Evolutionary conservation across 768 basidiomycete genomes (phyloP).

Genomic region (Pulveroboletus ravenelii): DNA sequence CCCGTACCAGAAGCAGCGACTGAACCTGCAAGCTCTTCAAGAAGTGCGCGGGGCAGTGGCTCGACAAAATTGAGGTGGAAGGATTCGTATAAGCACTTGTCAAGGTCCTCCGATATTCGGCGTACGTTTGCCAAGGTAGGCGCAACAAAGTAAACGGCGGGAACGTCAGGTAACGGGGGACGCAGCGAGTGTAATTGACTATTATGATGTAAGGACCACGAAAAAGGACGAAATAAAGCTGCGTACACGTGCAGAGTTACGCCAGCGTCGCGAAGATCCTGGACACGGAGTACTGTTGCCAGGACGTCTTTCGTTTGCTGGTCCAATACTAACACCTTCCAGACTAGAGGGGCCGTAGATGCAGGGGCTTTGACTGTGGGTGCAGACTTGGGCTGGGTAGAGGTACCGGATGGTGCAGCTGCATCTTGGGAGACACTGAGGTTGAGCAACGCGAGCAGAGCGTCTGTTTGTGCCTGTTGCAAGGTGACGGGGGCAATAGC

Average conservation of each 20-base stretch:
- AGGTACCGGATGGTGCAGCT: constrained; percentile 6
- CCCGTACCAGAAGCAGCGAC: constrained; percentile 82
- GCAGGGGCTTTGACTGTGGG: constrained; percentile 47
- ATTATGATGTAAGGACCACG: constrained; percentile 3
- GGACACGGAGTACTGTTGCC: constrained; percentile 91
- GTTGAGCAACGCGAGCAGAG: constrained; percentile 81
- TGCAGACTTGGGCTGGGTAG: constrained; percentile 26
- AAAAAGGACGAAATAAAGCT: constrained; percentile 1
- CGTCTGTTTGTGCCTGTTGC: constrained; percentile 83
- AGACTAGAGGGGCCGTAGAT: constrained; percentile 70
- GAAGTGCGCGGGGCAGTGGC: constrained; percentile 77
- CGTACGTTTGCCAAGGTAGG: constrained; percentile 83
- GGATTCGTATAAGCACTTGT: constrained; percentile 84
- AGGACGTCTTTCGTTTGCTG: constrained; percentile 95
- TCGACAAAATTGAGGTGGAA: constrained; percentile 96
- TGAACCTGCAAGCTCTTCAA: constrained; percentile 89
- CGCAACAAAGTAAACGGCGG: constrained; percentile 93
- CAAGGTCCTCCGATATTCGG: constrained; percentile 91
- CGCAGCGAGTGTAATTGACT: constrained; percentile 90
- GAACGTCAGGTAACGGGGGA: constrained; percentile 90
- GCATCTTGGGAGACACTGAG: constrained; percentile 54
- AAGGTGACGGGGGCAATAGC: constrained; percentile 54
- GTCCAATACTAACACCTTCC: constrained; percentile 96
- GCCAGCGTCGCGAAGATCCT: constrained; percentile 93
- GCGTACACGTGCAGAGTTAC: constrained; percentile 97